Evolutionary conservation across 345 rosid species (phyloP).

Genomic region (Brassica carinata): DNA sequence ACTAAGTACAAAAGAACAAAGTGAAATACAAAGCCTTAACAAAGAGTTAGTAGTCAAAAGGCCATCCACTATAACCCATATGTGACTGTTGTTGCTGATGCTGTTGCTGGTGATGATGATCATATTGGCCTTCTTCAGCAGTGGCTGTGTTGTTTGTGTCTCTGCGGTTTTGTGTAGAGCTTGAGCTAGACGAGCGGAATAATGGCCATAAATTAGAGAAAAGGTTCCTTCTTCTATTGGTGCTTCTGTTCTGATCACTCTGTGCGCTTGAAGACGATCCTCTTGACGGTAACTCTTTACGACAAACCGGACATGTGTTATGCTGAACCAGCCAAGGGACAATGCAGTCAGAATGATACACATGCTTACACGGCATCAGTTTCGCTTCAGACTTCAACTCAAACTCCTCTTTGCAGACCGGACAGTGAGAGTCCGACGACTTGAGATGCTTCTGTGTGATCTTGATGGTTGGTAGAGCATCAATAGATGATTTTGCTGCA

Average conservation of each 20-base stretch:
- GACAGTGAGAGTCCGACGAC: slow-evolving; percentile 67
- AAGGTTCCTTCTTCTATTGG: slow-evolving; percentile 60
- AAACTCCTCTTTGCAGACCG: slow-evolving; percentile 74
- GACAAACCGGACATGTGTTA: slow-evolving; percentile 86
- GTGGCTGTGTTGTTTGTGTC: slow-evolving; percentile 48
- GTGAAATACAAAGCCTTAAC: slow-evolving; percentile 9
- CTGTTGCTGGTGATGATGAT: slow-evolving; percentile 8
- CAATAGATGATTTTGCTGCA: slow-evolving; percentile 64
- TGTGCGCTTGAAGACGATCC: slow-evolving; percentile 50
- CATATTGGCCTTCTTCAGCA: slow-evolving; percentile 54
- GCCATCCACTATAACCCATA: slow-evolving; percentile 83
- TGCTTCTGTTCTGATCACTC: slow-evolving; percentile 49
- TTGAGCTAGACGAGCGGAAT: slow-evolving; percentile 59
- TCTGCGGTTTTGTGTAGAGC: slow-evolving; percentile 45
- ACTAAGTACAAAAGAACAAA: slow-evolving; percentile 29
- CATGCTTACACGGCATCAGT: slow-evolving; percentile 79
- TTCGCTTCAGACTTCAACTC: slow-evolving; percentile 71
- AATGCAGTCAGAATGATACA: slow-evolving; percentile 77
- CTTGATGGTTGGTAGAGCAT: slow-evolving; percentile 66
- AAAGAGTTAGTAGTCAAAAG: slow-evolving; percentile 53
- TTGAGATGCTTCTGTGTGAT: slow-evolving; percentile 73
- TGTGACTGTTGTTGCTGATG: slow-evolving; percentile 39
- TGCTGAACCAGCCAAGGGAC: slow-evolving; percentile 81
- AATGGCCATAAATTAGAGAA: slow-evolving; percentile 83
- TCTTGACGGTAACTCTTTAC: slow-evolving; percentile 70